Base-by-base conservation (phyloP, 306 rosid species). In the Lathyrus sativus region DNA sequence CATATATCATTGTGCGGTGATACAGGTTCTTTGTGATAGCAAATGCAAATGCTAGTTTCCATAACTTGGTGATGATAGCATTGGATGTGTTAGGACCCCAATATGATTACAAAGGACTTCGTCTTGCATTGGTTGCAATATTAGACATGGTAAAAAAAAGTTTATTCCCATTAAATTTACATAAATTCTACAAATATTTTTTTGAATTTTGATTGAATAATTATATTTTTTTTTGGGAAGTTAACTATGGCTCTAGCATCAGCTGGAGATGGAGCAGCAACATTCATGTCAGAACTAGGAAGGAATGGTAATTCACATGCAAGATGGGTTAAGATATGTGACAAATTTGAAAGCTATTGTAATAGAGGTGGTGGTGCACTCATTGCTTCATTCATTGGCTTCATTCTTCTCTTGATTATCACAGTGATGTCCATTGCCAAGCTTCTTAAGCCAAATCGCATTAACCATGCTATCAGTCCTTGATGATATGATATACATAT, bases 221-320 rank as follows among this genome's bases (percentile, higher is more conserved):
- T 63, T 22, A 61, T 39, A 11, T 17, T 22, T 41, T 62, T 46
- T 53, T 5, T 41, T 5, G 13, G 1, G 64, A 74, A 93, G 98
- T 14, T 81, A 82, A 68, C 28, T 0, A 76, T 88, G 83, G 85
- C 75, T 49, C 26, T 90, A 33, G 90, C 79, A 7, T 79, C 98
- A 5, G 88, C 89, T 1, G 97, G 84, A 5, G 91, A 81, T 54
- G 97, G 98, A 6, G 98, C 89, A 35, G 98, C 98, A 4, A 70
- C 88, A 49, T 93, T 93, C 89, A 88, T 93, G 87, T 84, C 98
- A 12, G 81, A 71, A 57, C 76, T 93, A 33, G 98, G 96, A 42
- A 93, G 74, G 78, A 82, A 90, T 2, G 97, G 98, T 2, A 90
- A 93, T 17, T 83, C 89, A 4, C 96, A 93, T 70, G 98, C 98